Base-by-base conservation (phyloP, 129 eudicot genomes). In the Ambrosia artemisiifolia region DNA sequence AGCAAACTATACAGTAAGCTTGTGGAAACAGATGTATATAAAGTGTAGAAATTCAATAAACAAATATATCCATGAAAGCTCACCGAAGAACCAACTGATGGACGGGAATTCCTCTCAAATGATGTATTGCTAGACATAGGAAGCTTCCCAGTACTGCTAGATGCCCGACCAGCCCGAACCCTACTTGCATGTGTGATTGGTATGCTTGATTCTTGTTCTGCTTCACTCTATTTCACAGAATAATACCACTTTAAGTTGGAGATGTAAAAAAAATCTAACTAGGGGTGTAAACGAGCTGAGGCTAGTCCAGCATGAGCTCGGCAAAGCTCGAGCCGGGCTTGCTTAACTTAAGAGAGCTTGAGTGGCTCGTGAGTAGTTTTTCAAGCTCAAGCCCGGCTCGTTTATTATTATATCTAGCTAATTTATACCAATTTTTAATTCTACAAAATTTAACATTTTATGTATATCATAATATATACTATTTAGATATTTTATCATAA, bases 51-150 rank as follows among this genome's bases (percentile, higher is more conserved):
- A 6, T 1, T 35, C 1, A 68, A 20, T 48, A 36, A 38, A 56
- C 50, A 54, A 7, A 46, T 32, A 1, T 18, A 57, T 73, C 28
- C 62, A 49, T 17, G 68, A 46, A 20, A 71, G 57, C 95, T 88
- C 79, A 86, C 85, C 68, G 85, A 76, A 72, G 87, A 77, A 85
- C 79, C 86, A 78, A 87, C 89, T 57, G 80, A 73, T 46, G 85
- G 55, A 57, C 70, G 73, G 53, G 66, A 73, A 56, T 69, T 80
- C 17, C 62, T 54, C 3, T 71, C 62, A 65, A 51, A 59, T 65
- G 70, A 18, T 46, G 38, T 60, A 14, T 18, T 60, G 36, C 68
- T 60, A 11, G 54, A 18, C 20, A 76, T 46, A 2, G 57, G 73
- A n/a, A 64, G 35, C 65, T 65, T 82, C 35, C 75, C 78, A 6